Conservation (phyloP, 257 asterid species). For the Solanum corneliomulleri region DNA sequence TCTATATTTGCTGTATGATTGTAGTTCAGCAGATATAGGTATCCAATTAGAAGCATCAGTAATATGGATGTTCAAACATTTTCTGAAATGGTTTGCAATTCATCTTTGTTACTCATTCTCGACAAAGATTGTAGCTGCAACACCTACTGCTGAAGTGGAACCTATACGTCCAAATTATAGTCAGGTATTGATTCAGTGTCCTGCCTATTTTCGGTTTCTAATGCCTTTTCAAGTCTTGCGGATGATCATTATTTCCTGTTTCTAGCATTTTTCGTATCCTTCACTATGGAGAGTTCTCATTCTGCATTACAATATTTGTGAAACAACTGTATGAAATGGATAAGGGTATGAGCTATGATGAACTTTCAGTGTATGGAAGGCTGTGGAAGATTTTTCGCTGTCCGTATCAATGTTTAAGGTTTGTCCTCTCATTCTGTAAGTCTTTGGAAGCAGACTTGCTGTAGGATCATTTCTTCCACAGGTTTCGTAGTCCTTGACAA, state of each 20-base stretch:
- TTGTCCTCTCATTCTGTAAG: neutral
- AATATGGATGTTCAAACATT: conserved; percentile 71
- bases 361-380: conserved; percentile 82
- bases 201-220: neutral
- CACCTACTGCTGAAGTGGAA: conserved; percentile 89
- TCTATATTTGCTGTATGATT: conserved; percentile 57
- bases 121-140: conserved; percentile 81
- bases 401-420: conserved; percentile 90
- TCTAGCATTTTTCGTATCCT: neutral
- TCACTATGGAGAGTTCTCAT: neutral
- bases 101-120: conserved; percentile 75
- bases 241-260: neutral
- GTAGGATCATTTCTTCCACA: neutral
- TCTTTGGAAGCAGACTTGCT: neutral
- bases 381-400: conserved; percentile 75
- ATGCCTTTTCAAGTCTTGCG: neutral
- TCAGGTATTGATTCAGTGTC: conserved; percentile 35
- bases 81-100: conserved; percentile 69
- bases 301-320: neutral
- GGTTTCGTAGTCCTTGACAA: neutral
- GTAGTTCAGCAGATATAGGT: conserved; percentile 91
- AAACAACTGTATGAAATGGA: conserved; percentile 87
- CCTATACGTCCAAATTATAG: conserved; percentile 65
- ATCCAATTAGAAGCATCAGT: conserved; percentile 85
- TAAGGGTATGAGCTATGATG: conserved; percentile 85